Conservation (phyloP, 371 early-diverging fungal species). For the Mortierella sp. region DNA sequence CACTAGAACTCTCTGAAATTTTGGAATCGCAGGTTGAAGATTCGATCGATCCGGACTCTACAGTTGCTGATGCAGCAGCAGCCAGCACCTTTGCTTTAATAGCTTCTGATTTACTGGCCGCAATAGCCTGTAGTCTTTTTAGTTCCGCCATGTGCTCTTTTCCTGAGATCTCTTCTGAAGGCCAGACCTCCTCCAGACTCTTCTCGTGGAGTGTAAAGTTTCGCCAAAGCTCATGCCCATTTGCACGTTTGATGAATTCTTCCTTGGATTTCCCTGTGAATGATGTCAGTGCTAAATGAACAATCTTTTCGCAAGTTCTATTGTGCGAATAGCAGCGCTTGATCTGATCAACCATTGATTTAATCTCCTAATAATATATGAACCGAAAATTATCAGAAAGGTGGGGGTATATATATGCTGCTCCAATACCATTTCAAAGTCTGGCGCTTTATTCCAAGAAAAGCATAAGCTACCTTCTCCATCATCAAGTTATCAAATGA, state of each 20-base stretch:
- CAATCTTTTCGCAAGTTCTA: constrained; percentile 59
- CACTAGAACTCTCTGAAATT: not conserved
- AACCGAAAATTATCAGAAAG: constrained; percentile 29
- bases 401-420: not conserved
- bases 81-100: constrained; percentile 36
- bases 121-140: constrained; percentile 27
- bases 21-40: not conserved
- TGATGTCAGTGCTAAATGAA: constrained; percentile 63
- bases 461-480: constrained; percentile 65
- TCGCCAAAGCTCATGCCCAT: constrained; percentile 61
- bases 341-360: constrained; percentile 76
- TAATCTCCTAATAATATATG: constrained; percentile 62
- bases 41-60: not conserved
- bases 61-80: constrained; percentile 7
- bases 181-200: constrained; percentile 56
- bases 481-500: constrained; percentile 84
- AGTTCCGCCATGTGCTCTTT: constrained; percentile 45
- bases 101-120: constrained; percentile 41
- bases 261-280: constrained; percentile 58
- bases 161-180: constrained; percentile 61
- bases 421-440: no score
- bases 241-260: constrained; percentile 46
- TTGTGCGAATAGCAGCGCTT: constrained; percentile 79
- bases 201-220: constrained; percentile 61
- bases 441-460: no score